Evolutionary conservation across 805 yeast species (phyloP), one percentile per base, ranked within the genome.

Genomic region (Hanseniaspora vineae): DNA sequence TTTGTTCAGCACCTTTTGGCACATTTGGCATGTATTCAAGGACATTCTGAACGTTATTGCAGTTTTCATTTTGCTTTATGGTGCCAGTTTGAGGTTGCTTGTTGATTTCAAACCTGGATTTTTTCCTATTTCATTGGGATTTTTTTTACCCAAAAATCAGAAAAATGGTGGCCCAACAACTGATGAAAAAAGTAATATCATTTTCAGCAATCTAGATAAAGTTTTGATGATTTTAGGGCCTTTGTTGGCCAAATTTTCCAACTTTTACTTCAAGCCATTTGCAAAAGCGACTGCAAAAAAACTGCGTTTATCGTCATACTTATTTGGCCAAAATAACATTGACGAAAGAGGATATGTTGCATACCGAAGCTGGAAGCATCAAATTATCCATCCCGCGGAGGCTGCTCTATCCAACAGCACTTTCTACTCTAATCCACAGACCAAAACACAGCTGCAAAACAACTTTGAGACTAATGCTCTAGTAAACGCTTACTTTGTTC

Each of bases 251-350:
- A 33, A 33, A 33, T 33, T 33, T 10, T 33, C 37, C 3, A 11
- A 12, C 15, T 33, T n/a, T 13, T 33, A 13, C 9, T 33, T 33
- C 15, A 33, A 33, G 9, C 37, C 37, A 5, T 33, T 33, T 12
- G 37, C 37, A 13, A 33, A n/a, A 13, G 6, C 12, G 14, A 11
- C 15, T 5, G 37, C 37, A 12, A 13, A 5, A n/a, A 33, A 68
- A 50, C 63, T 84, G n/a, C 70, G 96, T 40, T 65, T 87, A 35
- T 81, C 95, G 0, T 86, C 92, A n/a, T 88, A 87, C 60, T 75
- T 89, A 13, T 64, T 88, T 35, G 83, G 81, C 17, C 66, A 61
- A 17, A 80, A 81, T n/a, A 65, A 69, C 11, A 72, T 83, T 2
- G 71, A 72, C 33, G 96, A 86, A 63, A 70, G 89, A 53, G 96